These are phyloP conservation scores for Pichia sp. DNA, from an alignment of 1,139 yeast genomes.

Conservation along the genomic window DNA sequence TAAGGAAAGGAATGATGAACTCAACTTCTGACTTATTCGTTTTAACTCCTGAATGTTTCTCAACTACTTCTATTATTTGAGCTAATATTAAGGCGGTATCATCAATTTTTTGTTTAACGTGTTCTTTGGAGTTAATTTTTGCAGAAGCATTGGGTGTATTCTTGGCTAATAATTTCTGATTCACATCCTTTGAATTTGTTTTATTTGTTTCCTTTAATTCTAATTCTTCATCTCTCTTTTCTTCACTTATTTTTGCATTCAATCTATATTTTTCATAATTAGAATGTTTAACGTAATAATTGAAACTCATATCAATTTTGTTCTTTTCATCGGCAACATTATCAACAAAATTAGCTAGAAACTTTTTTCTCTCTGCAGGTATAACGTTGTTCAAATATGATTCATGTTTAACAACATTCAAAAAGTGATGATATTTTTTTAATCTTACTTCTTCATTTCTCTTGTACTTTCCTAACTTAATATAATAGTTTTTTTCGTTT, in stretches of 20 bases:
- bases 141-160: too few relatives aligned
- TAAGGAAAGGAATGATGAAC: not conserved
- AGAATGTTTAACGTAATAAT: constrained; percentile 35
- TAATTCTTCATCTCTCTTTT: constrained; percentile 32
- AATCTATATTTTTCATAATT: constrained; percentile 36
- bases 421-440: constrained; percentile 22
- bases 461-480: constrained; percentile 15
- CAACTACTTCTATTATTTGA: not conserved
- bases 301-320: constrained; percentile 28
- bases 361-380: constrained; percentile 31
- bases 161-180: too few relatives aligned
- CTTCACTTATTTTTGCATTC: constrained; percentile 33
- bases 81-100: too few relatives aligned
- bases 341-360: constrained; percentile 26
- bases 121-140: too few relatives aligned
- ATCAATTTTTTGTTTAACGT: too few relatives aligned
- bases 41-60: not conserved
- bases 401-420: constrained; percentile 18
- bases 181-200: not conserved
- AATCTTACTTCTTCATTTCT: constrained; percentile 22
- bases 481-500: constrained; percentile 21
- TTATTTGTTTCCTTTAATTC: constrained; percentile 27
- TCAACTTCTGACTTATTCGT: not conserved
- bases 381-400: constrained; percentile 18
- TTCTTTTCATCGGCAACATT: constrained; percentile 21